Evolutionary conservation across 176 grass and related monocot species (phyloP), one percentile per base, ranked within the genome.

Genomic region (Areca catechu): DNA sequence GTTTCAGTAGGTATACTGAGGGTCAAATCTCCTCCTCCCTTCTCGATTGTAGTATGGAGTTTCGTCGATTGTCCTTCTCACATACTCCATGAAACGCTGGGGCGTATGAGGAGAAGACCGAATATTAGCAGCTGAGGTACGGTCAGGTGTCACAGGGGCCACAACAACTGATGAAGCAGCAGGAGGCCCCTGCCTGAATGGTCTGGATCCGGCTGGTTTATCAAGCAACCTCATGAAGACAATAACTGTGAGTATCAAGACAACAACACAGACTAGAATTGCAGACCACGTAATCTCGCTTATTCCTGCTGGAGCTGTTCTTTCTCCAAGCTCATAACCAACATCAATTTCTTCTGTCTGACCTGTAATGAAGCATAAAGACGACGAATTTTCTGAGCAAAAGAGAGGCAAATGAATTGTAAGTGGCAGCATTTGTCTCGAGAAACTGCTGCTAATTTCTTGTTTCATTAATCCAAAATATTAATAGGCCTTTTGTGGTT

Each of bases 31-130:
- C 77, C 83, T 69, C 63, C 85, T 80, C 3, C 48, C 80, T 5
- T 83, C 77, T 1, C 86, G 86, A 57, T 82, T 97, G 16, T 97
- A 97, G 69, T 86, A 88, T 0, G 92, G 92, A 0, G 92, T 97
- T 65, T 97, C 92, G 14, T 97, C 86, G 1, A 97, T 63, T 1
- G 92, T 97, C 77, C 78, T 90, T 60, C 92, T 82, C 72, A 97
- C 80, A n/a, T 97, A 97, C 59, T 90, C 92, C 65, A 90, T 67
- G 53, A 97, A 90, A 34, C 83, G 92, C 69, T 79, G 86, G 0
- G 92, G 84, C 0, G 83, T 86, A 64, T 59, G 92, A 57, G 86
- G 82, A 3, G 86, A 82, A 5, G 65, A 58, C 25, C 72, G 64
- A 29, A 69, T 50, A 4, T 58, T 49, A 5, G 69, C 69, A n/a